These are phyloP conservation scores for Elsinoe arachidis DNA, from an alignment of 2,329 filamentous ascomycete genomes.

Conservation along the genomic window DNA sequence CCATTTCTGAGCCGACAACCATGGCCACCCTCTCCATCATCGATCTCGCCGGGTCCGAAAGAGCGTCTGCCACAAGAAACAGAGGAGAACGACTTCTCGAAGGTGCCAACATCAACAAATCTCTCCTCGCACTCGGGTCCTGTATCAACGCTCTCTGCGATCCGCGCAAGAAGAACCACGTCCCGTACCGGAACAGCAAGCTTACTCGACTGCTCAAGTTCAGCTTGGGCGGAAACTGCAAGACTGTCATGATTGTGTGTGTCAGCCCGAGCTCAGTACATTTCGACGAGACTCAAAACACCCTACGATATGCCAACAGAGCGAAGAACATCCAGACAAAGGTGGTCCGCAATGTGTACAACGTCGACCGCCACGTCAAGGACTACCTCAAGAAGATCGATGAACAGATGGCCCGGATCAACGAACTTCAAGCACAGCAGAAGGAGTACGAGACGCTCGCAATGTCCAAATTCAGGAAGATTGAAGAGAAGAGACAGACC, in stretches of 20 bases:
- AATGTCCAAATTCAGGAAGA: constrained; percentile 84
- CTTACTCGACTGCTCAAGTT: constrained; percentile 93
- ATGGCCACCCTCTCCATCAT: constrained; percentile 99
- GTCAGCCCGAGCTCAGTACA: constrained; percentile 93
- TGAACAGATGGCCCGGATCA: constrained; percentile 94
- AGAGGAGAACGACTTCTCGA: constrained; percentile 82
- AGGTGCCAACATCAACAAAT: constrained; percentile 99
- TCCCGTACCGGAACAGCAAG: constrained; percentile 96
- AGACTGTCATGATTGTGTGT: constrained; percentile 99
- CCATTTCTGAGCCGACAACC: constrained; percentile 87
- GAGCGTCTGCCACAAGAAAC: constrained; percentile 94
- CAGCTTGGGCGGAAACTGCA: constrained; percentile 93
- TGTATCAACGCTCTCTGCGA: constrained; percentile 99
- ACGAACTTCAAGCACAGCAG: constrained; percentile 86
- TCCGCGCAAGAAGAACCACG: constrained; percentile 79
- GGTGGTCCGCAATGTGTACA: constrained; percentile 97
- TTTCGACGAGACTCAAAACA: constrained; percentile 98
- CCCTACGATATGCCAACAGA: constrained; percentile 89
- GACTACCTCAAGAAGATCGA: constrained; percentile 99
- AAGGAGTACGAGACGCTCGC: constrained; percentile 77
- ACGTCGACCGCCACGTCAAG: constrained; percentile 97
- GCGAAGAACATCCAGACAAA: constrained; percentile 99
- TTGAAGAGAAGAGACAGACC: constrained; percentile 71
- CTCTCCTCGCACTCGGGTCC: constrained; percentile 82
- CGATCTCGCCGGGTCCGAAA: constrained; percentile 89